Conservation (phyloP, 2,329 filamentous ascomycete species). For the Colletotrichum caudatum region DNA sequence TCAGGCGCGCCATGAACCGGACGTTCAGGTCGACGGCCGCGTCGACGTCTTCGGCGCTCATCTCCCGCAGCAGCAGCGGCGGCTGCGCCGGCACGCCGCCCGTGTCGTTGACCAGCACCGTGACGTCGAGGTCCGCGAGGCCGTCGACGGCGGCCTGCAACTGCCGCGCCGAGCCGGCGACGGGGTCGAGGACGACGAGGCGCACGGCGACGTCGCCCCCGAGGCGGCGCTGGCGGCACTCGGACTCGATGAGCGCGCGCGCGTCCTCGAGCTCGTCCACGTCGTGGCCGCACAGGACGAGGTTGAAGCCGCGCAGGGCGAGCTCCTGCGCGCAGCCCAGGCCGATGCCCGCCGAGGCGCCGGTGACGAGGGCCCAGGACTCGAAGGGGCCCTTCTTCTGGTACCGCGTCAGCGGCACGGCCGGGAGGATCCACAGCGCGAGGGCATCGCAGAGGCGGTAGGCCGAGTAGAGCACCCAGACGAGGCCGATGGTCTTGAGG, state of each 20-base stretch:
- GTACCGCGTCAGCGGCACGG: slow-evolving; percentile 44
- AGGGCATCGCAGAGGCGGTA: slow-evolving; percentile 41
- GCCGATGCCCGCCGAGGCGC: slow-evolving; percentile 51
- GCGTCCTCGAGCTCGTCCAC: slow-evolving; percentile 47
- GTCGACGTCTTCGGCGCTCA: slow-evolving; percentile 48
- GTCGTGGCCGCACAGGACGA: slow-evolving; percentile 50
- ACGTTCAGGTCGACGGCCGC: slow-evolving; percentile 49
- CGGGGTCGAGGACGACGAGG: slow-evolving; percentile 48
- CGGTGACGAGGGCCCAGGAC: slow-evolving; percentile 51
- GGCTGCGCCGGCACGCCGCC: slow-evolving; percentile 47
- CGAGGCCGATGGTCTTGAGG: slow-evolving; percentile 42
- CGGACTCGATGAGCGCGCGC: slow-evolving; percentile 29
- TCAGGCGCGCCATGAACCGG: slow-evolving; percentile 52
- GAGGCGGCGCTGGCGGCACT: slow-evolving; percentile 45
- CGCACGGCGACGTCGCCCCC: slow-evolving; percentile 46
- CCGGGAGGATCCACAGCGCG: slow-evolving; percentile 44
- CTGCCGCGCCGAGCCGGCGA: slow-evolving; percentile 46
- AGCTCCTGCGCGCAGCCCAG: slow-evolving; percentile 51
- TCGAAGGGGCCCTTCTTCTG: slow-evolving; percentile 43
- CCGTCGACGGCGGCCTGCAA: slow-evolving; percentile 45
- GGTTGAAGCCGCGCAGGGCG: slow-evolving; percentile 50
- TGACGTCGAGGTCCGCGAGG: slow-evolving; percentile 46
- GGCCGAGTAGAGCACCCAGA: slow-evolving; percentile 37
- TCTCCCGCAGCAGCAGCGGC: slow-evolving; percentile 45
- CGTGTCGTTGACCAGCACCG: slow-evolving; percentile 52